phyloP scores from a whole-genome alignment of 2,329 filamentous ascomycete genomes.

The Grosmannia huntii region DNA sequence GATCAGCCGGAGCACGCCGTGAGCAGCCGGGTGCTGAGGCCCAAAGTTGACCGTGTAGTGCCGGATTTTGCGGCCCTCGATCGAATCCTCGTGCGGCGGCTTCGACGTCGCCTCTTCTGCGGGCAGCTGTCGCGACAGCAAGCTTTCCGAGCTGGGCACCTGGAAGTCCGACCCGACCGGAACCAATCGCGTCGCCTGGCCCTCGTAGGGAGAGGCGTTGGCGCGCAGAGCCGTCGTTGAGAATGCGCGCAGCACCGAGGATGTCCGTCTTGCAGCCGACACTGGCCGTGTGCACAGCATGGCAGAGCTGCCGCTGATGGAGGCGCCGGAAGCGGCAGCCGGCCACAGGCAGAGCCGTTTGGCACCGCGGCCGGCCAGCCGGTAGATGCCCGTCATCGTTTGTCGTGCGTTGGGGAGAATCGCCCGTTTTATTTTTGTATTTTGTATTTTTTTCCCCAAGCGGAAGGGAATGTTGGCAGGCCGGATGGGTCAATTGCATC shows the following conservation, averaged over 20 bases:
- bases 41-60: conserved; percentile 99
- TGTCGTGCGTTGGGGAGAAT: conserved; percentile 7
- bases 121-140: conserved; percentile 11
- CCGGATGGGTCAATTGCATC: not conserved
- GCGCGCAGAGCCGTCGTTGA: conserved; percentile 51
- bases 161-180: conserved; percentile 54
- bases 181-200: conserved; percentile 48
- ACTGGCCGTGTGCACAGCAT: not conserved
- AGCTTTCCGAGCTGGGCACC: conserved; percentile 30
- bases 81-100: conserved; percentile 33
- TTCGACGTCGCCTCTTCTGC: conserved; percentile 25
- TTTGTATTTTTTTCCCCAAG: not conserved
- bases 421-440: not conserved
- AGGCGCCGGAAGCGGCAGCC: not conserved
- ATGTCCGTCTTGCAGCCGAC: not conserved
- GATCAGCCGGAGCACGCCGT: conserved; percentile 95
- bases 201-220: conserved; percentile 43
- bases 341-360: conserved; percentile 50
- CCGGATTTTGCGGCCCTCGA: conserved; percentile 68
- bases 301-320: not conserved
- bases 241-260: conserved; percentile 41
- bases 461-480: conserved; percentile 3
- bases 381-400: conserved; percentile 60
- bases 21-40: conserved; percentile 94
- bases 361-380: conserved; percentile 59